Base-by-base conservation (phyloP, 345 rosid genomes). In the Sapria himalayana region DNA sequence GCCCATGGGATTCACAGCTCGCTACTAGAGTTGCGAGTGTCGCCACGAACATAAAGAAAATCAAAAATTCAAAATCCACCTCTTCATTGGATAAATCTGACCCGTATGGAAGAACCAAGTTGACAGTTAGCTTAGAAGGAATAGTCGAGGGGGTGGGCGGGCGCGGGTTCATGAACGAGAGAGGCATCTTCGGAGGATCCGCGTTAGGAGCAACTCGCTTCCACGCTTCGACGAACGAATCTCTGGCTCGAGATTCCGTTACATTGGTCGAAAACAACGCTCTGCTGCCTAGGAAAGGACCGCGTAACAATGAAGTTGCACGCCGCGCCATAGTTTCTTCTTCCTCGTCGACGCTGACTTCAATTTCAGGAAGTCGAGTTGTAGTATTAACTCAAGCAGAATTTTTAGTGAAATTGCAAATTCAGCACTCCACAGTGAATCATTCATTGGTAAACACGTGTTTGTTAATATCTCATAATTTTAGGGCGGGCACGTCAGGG, bases 121-220 rank as follows among this genome's bases (percentile, higher is more conserved):
- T 70, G 59, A 65, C 57, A 4, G 69, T 65, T 45, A 70, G 63
- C 55, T 65, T 70, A 19, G 66, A 10, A 9, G 76, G 76, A 33
- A 70, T 65, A 20, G 76, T 44, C 6, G 69, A 19, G 9, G 71
- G 59, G 17, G 55, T 48, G 9, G 59, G 39, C 0, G 64, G 69
- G 13, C 66, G 61, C 15, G 64, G 41, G 42, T 35, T 34, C 72
- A 65, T 62, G 69, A 55, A 70, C 9, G 66, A 43, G 13, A 60
- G 55, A 22, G 72, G 76, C 4, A 60, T 62, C 55, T 53, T 65
- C 15, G 76, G 72, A 11, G 76, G 64, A 7, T 65, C 72, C 17
- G 54, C 37, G 43, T 53, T 53, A 9, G 69, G 72, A 17, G 33
- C 31, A 20, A 50, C 66, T 48, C 57, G 65, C 59, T 45, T 70